phyloP scores from a whole-genome alignment of 2,329 filamentous ascomycete species.

The Gaeumannomyces sp. region DNA sequence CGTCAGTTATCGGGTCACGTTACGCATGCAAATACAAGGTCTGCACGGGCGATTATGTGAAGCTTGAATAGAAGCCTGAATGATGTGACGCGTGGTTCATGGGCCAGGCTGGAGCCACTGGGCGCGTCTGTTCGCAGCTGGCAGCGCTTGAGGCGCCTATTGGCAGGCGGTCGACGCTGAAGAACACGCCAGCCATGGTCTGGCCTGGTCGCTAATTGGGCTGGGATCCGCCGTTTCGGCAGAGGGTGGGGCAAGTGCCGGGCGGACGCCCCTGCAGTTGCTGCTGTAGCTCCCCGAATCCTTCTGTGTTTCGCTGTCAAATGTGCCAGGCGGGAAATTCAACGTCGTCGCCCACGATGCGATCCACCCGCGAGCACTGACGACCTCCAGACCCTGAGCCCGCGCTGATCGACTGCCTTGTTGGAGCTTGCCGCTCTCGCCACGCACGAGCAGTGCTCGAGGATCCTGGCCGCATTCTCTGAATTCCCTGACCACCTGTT shows the following conservation, averaged over 20 bases:
- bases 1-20: no score
- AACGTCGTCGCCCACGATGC: background rate
- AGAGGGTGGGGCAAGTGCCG: background rate
- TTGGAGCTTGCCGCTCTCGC: background rate
- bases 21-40: no score
- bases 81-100: background rate
- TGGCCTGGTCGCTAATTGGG: background rate
- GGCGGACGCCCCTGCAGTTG: background rate
- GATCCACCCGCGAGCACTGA: background rate
- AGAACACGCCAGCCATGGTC: background rate
- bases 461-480: background rate
- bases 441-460: background rate
- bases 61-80: background rate
- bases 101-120: background rate
- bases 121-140: background rate
- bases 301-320: background rate
- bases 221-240: background rate
- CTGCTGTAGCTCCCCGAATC: background rate
- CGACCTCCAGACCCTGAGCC: background rate
- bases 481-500: background rate
- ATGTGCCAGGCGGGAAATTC: background rate
- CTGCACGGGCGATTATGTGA: no score
- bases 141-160: background rate
- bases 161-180: background rate
- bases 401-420: background rate